phyloP scores from a whole-genome alignment of 1,284 basidiomycete genomes.

The Sporisorium scitamineum region DNA sequence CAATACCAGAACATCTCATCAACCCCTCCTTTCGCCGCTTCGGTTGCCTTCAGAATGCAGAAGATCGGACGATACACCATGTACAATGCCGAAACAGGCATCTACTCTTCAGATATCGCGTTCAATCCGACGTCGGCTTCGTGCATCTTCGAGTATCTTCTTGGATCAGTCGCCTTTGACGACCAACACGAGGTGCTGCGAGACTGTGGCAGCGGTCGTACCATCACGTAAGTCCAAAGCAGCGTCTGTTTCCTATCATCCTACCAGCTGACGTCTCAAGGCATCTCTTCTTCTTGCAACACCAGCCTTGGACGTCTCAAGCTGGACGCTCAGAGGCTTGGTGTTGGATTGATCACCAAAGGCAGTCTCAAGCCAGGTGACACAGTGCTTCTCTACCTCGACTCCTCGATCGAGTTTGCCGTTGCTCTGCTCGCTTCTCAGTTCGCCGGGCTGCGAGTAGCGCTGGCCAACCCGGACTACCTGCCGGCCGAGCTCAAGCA shows the following conservation, averaged over 20 bases:
- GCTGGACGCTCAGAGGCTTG: conserved; percentile 38
- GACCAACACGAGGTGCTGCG: conserved; percentile 19
- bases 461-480: conserved; percentile 44
- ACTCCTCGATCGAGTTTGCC: conserved; percentile 43
- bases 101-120: conserved; percentile 13
- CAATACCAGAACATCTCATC: no score
- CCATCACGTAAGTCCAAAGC: conserved; percentile 16
- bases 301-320: conserved; percentile 40
- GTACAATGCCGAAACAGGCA: conserved; percentile 14
- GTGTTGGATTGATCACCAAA: conserved; percentile 26
- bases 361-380: conserved; percentile 45
- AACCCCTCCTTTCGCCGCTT: not conserved
- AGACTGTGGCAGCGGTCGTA: conserved; percentile 18
- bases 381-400: conserved; percentile 31
- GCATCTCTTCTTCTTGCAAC: no score
- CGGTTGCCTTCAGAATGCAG: not conserved
- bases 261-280: no score
- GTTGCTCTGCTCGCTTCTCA: conserved; percentile 30
- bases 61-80: conserved; percentile 19
- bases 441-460: conserved; percentile 38
- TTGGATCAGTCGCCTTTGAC: conserved; percentile 21
- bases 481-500: conserved; percentile 37
- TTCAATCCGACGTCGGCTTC: conserved; percentile 9
- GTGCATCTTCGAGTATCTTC: conserved; percentile 27
- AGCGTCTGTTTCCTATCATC: no score